Base-by-base conservation (phyloP, 805 yeast species). In the Kodamaea kakaduensis region DNA sequence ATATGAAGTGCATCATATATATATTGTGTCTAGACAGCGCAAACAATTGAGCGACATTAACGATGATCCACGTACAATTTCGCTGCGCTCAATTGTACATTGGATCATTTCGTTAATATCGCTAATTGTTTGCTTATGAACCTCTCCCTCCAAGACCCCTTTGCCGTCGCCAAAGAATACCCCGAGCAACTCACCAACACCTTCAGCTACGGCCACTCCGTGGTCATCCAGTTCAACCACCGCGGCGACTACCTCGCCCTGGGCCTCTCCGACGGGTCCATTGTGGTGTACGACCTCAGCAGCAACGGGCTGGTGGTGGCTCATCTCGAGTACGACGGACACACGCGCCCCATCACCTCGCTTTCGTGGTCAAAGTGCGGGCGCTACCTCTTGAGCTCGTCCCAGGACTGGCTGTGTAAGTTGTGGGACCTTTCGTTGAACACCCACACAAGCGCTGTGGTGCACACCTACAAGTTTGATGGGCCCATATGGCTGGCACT, bases 161-260 rank as follows among this genome's bases (percentile, higher is more conserved):
- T 87, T 56, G 78, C 90, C 2, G 88, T 90, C 15, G 81, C 95
- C 14, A 87, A 86, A 51, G 97, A 89, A 52, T 89, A 75, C 49
- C 97, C 97, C 0, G 96, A 89, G 42, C 73, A 81, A 1, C 71
- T 86, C n/a, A 73, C 83, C 2, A 78, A 78, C 41, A 78, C 89
- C 0, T 60, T 87, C 9, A 75, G 74, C 9, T 77, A 77, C 36
- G 81, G 87, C 1, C 77, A 73, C 43, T 75, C 77, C 28, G 82
- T 86, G 6, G 76, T 76, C 40, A 69, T 88, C 25, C 75, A 73
- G 52, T 84, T 78, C 63, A 84, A 78, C 47, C 61, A 71, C 6
- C 75, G 75, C 34, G 97, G 97, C 5, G 95, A 86, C 54, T 89
- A 89, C 51, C 57, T 88, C 4, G 96, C 96, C 1, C 73, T 84